A percentile compares a stretch with the other conserved stretches of the same genome.
These are phyloP conservation scores for Fomitopsis serialis DNA, from an alignment of 768 basidiomycete genomes.

Conservation along the genomic window DNA sequence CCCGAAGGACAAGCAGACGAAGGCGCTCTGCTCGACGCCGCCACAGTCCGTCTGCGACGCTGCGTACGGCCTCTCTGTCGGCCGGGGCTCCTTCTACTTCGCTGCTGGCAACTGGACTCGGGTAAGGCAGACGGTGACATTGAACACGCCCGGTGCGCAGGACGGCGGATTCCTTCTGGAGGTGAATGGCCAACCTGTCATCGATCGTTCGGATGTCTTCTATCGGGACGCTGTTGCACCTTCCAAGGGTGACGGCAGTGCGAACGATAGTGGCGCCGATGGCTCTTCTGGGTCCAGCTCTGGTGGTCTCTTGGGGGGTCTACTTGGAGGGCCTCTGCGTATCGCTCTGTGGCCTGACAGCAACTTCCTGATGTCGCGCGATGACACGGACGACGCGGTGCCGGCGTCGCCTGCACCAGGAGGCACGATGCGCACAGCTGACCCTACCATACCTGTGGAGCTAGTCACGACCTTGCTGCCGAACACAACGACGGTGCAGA, in stretches of 20 bases:
- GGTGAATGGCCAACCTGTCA: slow-evolving; percentile 53
- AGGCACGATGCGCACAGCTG: neutral
- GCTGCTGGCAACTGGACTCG: slow-evolving; percentile 63
- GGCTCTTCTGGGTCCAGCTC: neutral
- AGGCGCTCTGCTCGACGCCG: slow-evolving; percentile 49
- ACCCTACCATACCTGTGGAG: neutral
- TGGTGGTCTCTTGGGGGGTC: slow-evolving; percentile 7
- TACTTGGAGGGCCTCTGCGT: slow-evolving; percentile 5
- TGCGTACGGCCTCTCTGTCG: slow-evolving; percentile 69
- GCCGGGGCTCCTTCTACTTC: slow-evolving; percentile 66
- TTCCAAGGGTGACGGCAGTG: neutral
- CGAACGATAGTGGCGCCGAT: neutral
- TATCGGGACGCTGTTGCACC: slow-evolving; percentile 42
- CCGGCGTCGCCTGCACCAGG: neutral
- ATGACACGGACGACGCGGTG: neutral
- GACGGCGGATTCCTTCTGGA: slow-evolving; percentile 62
- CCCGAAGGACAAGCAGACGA: slow-evolving; percentile 63
- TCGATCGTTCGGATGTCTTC: slow-evolving; percentile 52
- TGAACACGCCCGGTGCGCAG: slow-evolving; percentile 70
- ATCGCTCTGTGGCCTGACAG: neutral
- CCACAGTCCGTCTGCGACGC: slow-evolving; percentile 57
- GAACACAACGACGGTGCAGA: neutral
- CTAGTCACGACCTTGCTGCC: neutral
- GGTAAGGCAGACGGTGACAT: slow-evolving; percentile 58
- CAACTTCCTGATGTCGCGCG: neutral